Evolutionary conservation across 352 stramenopile species (phyloP), one percentile per base, ranked within the genome.

Genomic region (Globisporangium spinosum): DNA sequence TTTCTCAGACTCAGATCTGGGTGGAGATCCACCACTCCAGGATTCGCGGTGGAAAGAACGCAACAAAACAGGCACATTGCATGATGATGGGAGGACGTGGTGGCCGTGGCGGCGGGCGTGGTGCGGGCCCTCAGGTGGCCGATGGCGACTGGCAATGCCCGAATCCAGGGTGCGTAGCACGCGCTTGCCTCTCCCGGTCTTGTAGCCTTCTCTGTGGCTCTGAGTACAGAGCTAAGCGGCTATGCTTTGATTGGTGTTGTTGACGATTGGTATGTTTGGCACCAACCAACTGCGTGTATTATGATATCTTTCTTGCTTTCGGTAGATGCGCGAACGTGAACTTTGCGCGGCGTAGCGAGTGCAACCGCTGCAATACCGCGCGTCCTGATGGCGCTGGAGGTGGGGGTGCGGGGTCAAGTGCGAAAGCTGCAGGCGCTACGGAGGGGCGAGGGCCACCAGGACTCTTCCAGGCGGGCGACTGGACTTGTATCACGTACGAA

Each of bases 321-420:
- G 56, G 9, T 38, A 94, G 88, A 57, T 95, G 86, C 68, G 85
- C 77, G 12, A 95, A 95, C 40, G 70, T 94, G 60, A 95, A 95
- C 60, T 95, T 95, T 77, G 86, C 88, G 25, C 86, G 88, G 6
- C 83, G 88, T 0, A 83, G 71, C 53, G 75, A 86, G 58, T 95
- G 88, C 77, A 95, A 95, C 73, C 86, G 86, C 34, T 95, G 88
- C 64, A 80, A 91, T 45, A 93, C 85, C 8, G 65, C 81, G 12
- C 80, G 83, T 15, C 77, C 79, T 0, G 85, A 94, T 27, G 77
- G 73, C 5, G 56, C 56, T 29, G 68, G 73, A 12, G 77, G 74
- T 0, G 62, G 70, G 3, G 58, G 60, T 17, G 17, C 7, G 35
- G 47, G 20, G 1, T 29, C 58, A 17, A 73, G 73, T 29, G 54